A percentile compares a stretch with the other conserved stretches of the same genome.
phyloP scores from a whole-genome alignment of 352 stramenopile species.

The Phytophthora parvispora region DNA sequence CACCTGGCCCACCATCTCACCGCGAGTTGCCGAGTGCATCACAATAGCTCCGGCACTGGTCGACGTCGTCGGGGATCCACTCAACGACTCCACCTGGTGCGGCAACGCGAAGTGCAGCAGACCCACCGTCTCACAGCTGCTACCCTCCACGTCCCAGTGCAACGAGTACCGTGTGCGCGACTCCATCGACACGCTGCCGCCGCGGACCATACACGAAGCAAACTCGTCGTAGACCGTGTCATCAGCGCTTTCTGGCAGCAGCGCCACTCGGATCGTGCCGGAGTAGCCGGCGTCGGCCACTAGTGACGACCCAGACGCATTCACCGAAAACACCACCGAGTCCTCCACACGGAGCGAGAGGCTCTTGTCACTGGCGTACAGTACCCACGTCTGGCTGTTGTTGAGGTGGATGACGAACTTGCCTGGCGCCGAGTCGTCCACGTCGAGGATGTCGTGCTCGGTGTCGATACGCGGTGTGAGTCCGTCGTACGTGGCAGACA shows the following conservation, averaged over 20 bases:
- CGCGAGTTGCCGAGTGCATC: conserved; percentile 66
- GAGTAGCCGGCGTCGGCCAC: conserved; percentile 50
- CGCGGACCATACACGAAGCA: conserved; percentile 61
- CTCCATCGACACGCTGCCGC: conserved; percentile 59
- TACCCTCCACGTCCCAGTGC: conserved; percentile 65
- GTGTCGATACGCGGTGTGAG: conserved; percentile 65
- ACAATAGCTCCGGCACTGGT: conserved; percentile 39
- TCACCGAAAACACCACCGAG: conserved; percentile 42
- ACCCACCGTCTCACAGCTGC: conserved; percentile 47
- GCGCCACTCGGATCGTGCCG: conserved; percentile 64
- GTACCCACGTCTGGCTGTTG: conserved; percentile 84
- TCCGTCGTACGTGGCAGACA: conserved; percentile 67
- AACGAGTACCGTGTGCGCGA: conserved; percentile 72
- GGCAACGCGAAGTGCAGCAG: conserved; percentile 76
- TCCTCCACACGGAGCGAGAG: conserved; percentile 53
- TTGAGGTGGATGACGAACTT: conserved; percentile 72
- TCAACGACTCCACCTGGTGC: conserved; percentile 68
- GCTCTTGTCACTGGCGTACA: conserved; percentile 62
- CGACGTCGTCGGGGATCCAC: conserved; percentile 9
- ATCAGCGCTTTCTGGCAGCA: conserved; percentile 52
- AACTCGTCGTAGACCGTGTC: conserved; percentile 67
- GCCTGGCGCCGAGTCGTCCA: conserved; percentile 44
- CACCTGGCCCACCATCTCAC: conserved; percentile 59
- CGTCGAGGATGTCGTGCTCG: conserved; percentile 55
- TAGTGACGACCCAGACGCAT: conserved; percentile 47